Base-by-base conservation (phyloP, 306 rosid genomes). In the Pyrus pyrifolia region DNA sequence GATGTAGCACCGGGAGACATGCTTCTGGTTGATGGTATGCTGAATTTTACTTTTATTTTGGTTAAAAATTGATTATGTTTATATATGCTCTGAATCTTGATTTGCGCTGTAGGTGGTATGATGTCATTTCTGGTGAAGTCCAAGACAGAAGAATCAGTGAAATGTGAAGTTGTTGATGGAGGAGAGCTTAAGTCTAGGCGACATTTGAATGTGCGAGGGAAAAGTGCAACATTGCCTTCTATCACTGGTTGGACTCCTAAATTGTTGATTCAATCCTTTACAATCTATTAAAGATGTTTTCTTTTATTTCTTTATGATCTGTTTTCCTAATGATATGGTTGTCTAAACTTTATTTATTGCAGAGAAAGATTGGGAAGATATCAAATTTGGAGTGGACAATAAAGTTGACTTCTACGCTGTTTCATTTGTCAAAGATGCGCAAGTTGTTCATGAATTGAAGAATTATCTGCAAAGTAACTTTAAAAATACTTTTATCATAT, bases 281-380 rank as follows among this genome's bases (percentile, higher is more conserved):
- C 45, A 4, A 59, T 18, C 27, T 12, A n/a, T 61, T 70, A 6
- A 62, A 25, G 19, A 14, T 66, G 58, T 31, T 70, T 49, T 25
- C 18, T 21, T 44, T 38, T 10, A 42, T 27, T 58, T 30, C n/a
- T 42, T 77, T 69, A 7, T 68, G 59, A 9, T 29, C 19, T 11
- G 29, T 10, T 40, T 76, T 44, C 67, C 63, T 76, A 60, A 66
- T 57, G 59, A 66, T 55, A 61, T 74, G 29, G 76, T 42, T 60
- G 18, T 86, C 53, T 57, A 12, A 68, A 15, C 77, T 84, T 84
- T 52, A 64, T 78, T 77, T 90, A 11, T 60, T 89, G 84, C 99
- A 91, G 99, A 95, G 81, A 95, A 95, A 95, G 99, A 95, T 81
- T 95, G 99, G 99, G 99, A 95, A 71, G 99, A 95, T 81, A 95